A percentile compares a stretch with the other conserved stretches of the same genome.
phyloP scores from a whole-genome alignment of 2,329 filamentous ascomycete species.

The Nemania diffusa region DNA sequence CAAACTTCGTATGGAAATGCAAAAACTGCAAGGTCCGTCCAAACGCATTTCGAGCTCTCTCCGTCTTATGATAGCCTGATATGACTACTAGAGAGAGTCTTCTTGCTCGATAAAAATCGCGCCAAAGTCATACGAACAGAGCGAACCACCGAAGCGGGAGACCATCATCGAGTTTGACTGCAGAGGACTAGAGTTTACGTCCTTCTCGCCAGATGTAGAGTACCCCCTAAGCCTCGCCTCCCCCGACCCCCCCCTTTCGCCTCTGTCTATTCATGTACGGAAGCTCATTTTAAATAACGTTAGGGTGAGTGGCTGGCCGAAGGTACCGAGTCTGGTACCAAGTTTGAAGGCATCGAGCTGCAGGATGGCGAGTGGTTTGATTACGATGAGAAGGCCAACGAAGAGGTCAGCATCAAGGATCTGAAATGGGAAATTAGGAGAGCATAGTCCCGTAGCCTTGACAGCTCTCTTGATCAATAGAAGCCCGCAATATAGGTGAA shows the following conservation, averaged over 20 bases:
- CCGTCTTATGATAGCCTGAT: constrained; percentile 10
- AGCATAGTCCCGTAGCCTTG: constrained; percentile 58
- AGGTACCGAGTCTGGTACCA: constrained; percentile 80
- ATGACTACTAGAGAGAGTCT: constrained; percentile 73
- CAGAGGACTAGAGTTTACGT: constrained; percentile 88
- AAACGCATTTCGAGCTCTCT: neutral
- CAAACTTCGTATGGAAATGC: constrained; percentile 99
- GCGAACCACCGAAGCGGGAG: constrained; percentile 77
- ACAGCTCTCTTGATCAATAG: neutral
- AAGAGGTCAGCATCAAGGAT: constrained; percentile 93
- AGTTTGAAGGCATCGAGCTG: constrained; percentile 84
- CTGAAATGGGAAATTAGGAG: constrained; percentile 86
- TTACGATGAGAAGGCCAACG: constrained; percentile 92
- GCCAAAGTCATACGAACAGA: constrained; percentile 76
- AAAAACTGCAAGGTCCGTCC: constrained; percentile 89
- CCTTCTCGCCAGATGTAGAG: constrained; percentile 87
- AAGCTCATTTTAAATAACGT: constrained; percentile 26
- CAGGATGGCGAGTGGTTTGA: constrained; percentile 96
- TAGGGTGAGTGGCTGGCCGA: constrained; percentile 92
- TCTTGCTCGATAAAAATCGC: constrained; percentile 84
- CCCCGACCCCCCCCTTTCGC: neutral
- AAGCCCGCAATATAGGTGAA: neutral
- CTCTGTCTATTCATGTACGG: neutral
- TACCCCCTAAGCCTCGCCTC: too few species aligned
- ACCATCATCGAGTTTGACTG: constrained; percentile 94